phyloP scores from a whole-genome alignment of 495 filamentous ascomycete species.

The Hypoxylon cercidicola region DNA sequence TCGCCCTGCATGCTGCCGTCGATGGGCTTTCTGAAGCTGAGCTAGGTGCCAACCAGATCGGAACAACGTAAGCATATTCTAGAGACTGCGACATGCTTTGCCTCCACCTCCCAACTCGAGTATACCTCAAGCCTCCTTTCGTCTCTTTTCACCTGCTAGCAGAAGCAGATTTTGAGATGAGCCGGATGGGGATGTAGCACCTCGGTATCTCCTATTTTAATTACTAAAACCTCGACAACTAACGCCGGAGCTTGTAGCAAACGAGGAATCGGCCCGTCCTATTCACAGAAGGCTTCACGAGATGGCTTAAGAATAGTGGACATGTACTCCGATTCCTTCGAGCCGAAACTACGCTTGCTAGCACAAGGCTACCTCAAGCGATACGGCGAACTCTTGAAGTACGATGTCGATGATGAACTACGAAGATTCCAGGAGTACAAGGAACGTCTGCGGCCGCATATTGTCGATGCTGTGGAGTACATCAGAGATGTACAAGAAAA shows the following conservation, averaged over 20 bases:
- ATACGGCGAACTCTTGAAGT: slow-evolving; percentile 77
- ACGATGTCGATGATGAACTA: slow-evolving; percentile 85
- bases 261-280: slow-evolving; percentile 80
- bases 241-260: slow-evolving; percentile 20
- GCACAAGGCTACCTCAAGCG: slow-evolving; percentile 73
- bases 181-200: no score
- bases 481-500: slow-evolving; percentile 65
- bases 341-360: slow-evolving; percentile 74
- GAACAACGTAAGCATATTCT: slow-evolving; percentile 54
- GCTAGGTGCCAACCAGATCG: slow-evolving; percentile 67
- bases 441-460: slow-evolving; percentile 68
- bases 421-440: slow-evolving; percentile 69
- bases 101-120: no score
- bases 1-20: slow-evolving; percentile 82
- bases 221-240: no score
- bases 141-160: no score
- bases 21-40: slow-evolving; percentile 85
- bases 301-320: slow-evolving; percentile 79
- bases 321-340: slow-evolving; percentile 77
- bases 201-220: no score
- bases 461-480: slow-evolving; percentile 74
- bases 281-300: slow-evolving; percentile 81
- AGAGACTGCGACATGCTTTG: no score
- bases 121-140: no score
- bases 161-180: no score